phyloP scores from a whole-genome alignment of 805 yeast species.

The Saturnispora besseyi region DNA sequence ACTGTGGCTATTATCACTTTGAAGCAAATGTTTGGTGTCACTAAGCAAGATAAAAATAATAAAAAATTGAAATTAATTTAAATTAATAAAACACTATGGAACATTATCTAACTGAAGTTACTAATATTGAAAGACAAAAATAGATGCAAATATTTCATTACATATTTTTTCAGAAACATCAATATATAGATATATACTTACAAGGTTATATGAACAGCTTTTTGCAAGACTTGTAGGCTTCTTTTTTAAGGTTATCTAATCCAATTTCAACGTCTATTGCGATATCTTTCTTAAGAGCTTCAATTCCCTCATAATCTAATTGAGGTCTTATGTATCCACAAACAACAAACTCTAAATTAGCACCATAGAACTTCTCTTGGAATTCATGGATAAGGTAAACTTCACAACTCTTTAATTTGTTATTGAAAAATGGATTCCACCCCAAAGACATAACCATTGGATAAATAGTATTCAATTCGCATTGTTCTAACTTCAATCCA shows the following conservation, averaged over 20 bases:
- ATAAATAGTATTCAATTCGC: constrained; percentile 33
- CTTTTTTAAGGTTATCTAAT: constrained; percentile 34
- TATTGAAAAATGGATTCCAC: constrained; percentile 86
- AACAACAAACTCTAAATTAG: constrained; percentile 54
- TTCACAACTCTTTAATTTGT: constrained; percentile 75
- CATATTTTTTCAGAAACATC: background rate
- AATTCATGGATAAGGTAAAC: constrained; percentile 78
- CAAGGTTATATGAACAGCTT: constrained; percentile 7
- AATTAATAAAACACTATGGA: background rate
- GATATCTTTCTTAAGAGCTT: constrained; percentile 80
- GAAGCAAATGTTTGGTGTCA: constrained; percentile 24
- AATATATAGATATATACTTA: background rate
- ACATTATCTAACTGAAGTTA: background rate
- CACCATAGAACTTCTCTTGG: constrained; percentile 68
- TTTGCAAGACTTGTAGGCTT: constrained; percentile 32
- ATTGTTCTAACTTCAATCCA: constrained; percentile 44
- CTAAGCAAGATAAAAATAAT: constrained; percentile 17
- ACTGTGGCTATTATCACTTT: constrained; percentile 29
- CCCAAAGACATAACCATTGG: constrained; percentile 97
- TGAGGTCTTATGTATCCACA: constrained; percentile 92
- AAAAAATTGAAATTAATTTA: constrained; percentile 27
- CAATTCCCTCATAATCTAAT: constrained; percentile 68
- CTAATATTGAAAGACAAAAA: no score
- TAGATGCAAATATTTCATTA: background rate
- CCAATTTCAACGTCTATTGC: constrained; percentile 72